Base-by-base conservation (phyloP, 768 basidiomycete genomes). In the Russula griseocarnosa region DNA sequence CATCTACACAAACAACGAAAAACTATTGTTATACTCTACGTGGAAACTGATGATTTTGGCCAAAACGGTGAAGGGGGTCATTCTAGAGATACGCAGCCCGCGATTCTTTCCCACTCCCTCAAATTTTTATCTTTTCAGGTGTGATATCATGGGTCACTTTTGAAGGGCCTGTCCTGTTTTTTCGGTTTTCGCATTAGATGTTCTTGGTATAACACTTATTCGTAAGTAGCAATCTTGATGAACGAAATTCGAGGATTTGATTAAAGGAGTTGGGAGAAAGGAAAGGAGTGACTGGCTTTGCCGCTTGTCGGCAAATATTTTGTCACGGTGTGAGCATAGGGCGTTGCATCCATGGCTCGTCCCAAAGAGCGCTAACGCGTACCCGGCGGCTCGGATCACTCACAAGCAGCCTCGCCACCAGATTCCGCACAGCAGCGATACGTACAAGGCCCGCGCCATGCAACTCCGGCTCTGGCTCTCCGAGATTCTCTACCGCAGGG, bases 381-480 rank as follows among this genome's bases (percentile, higher is more conserved):
- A 83, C 80, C n/a, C 92, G 77, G 67, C 83, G 82, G 68, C 71
- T 77, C 55, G 87, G 83, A 73, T 94, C 86, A 30, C 92, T 76
- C 22, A 89, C 86, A 47, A 95, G 77, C 55, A 95, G 70, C 52
- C 78, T 74, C 11, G 71, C 81, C 0, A 89, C 90, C 44, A 90
- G 75, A 22, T 80, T 70, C 70, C 78, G 79, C 51, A 83, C 80
- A 7, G 81, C 82, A 16, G 72, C 62, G 28, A 74, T 75, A 71
- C 63, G 77, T 77, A 69, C 75, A 46, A 73, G 78, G 74, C 34
- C 82, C 71, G 46, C 69, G 60, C 54, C 73, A 5, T 79, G 79
- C 60, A 73, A 58, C 55, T 46, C 44, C n/a, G 20, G n/a, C 44
- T n/a, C 20, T 10, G 24, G 47, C 14, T 50, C 49, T 2, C 26